phyloP scores from a whole-genome alignment of 208 protist species.

The Trypanosoma conorhini region DNA sequence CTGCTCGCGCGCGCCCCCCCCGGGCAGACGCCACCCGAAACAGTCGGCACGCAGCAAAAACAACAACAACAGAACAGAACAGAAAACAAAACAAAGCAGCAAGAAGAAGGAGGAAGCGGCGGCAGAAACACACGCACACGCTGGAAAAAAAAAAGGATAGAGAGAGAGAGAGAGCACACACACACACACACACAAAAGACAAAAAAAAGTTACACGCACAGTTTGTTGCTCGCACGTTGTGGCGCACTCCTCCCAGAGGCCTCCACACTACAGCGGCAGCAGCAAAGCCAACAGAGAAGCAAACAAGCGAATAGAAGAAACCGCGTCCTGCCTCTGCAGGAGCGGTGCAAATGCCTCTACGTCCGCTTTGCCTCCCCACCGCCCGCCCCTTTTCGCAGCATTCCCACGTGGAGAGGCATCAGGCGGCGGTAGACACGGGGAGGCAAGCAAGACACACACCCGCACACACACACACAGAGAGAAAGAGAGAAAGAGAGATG shows the following conservation, averaged over 20 bases:
- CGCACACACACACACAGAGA: no score
- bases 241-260: not conserved
- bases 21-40: no score
- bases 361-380: not conserved
- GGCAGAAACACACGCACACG: conserved; percentile 4
- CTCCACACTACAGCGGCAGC: not conserved
- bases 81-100: no score
- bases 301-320: not conserved
- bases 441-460: no score
- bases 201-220: not conserved
- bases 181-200: not conserved
- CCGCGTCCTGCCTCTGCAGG: not conserved
- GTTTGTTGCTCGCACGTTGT: not conserved
- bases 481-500: no score
- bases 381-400: not conserved
- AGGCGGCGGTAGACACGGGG: no score
- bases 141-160: not conserved
- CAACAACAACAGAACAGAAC: no score
- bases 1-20: no score
- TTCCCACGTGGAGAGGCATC: no score
- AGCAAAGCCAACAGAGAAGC: conserved; percentile 2
- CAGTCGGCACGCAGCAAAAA: not conserved
- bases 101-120: not conserved
- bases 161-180: not conserved
- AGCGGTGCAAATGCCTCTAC: no score